Evolutionary conservation across 2,329 filamentous ascomycete genomes (phyloP).

Genomic region (Hawksworthiomyces lignivorus): DNA sequence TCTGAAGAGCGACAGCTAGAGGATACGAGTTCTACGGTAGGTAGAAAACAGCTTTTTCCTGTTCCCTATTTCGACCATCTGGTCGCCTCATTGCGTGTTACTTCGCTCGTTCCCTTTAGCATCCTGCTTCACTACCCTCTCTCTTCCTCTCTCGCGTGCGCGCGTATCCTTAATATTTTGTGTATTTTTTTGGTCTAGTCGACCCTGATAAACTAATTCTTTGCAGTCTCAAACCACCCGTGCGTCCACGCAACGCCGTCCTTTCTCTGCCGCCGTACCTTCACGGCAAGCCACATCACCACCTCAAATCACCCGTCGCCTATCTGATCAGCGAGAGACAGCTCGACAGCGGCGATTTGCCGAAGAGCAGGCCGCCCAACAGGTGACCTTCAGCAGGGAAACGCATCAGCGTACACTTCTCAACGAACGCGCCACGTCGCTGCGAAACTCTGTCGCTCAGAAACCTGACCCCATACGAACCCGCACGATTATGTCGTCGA

Average conservation of each 20-base stretch:
- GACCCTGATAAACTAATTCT: neutral
- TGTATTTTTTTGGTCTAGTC: neutral
- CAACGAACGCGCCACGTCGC: slow-evolving; percentile 35
- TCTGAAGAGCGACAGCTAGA: slow-evolving; percentile 27
- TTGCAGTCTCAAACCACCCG: slow-evolving; percentile 41
- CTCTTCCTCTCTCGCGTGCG: neutral
- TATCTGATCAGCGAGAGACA: slow-evolving; percentile 50
- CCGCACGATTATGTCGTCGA: slow-evolving; percentile 4
- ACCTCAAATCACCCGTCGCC: slow-evolving; percentile 41
- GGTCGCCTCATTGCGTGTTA: slow-evolving; percentile 5
- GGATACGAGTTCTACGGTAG: slow-evolving; percentile 38
- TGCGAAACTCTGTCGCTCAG: slow-evolving; percentile 10
- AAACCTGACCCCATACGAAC: slow-evolving; percentile 9
- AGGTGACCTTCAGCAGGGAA: slow-evolving; percentile 26
- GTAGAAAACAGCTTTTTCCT: slow-evolving; percentile 21
- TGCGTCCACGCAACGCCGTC: slow-evolving; percentile 40
- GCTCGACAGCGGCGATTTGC: slow-evolving; percentile 29
- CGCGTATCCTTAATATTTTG: too few species aligned
- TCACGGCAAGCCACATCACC: slow-evolving; percentile 42
- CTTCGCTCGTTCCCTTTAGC: neutral
- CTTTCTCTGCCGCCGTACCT: slow-evolving; percentile 44
- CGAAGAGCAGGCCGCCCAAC: slow-evolving; percentile 35
- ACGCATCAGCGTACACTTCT: slow-evolving; percentile 34
- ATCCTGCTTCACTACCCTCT: neutral
- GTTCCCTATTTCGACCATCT: slow-evolving; percentile 1